Evolutionary conservation across 2,329 filamentous ascomycete genomes (phyloP), one percentile per base, ranked within the genome.

Genomic region (Sphaerostilbella broomeana): DNA sequence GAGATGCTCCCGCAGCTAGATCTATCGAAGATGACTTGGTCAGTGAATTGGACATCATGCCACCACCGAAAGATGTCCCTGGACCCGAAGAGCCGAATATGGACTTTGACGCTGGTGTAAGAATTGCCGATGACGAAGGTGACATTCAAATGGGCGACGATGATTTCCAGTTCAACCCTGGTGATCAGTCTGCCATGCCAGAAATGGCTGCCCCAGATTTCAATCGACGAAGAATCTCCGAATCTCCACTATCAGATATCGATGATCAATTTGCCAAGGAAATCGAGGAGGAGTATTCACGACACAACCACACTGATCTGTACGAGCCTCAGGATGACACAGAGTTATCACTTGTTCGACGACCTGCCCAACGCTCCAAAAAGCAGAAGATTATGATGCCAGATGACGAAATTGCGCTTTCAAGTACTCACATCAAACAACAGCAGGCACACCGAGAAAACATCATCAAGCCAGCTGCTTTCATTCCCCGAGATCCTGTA

Each of bases 381-480:
- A 86, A 85, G 62, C 81, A 86, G 51, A 94, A 84, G 63, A 70
- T 94, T 17, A 77, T 97, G 38, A 77, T 78, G 44, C 79, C 85
- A n/a, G 94, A 98, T 53, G 69, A 78, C 12, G 75, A 86, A 48
- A 95, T 86, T 15, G 80, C 86, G 54, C 73, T 95, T 22, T 80
- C 81, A 9, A 84, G 74, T 51, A 72, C 70, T 21, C 79, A 90
- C 49, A 88, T 98, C 63, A 87, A 86, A 59, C 80, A 84, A 48
- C 87, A 94, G 58, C 88, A 95, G 58, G 74, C 80, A 42, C 86
- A 94, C 58, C 84, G 85, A 48, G 83, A 86, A 31, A 86, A 84
- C 53, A 97, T 97, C 46, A 71, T 95, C 42, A 89, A 84, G 62
- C 77, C 83, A 2, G 79, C 85, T 6, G 79, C 81, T 1, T 95